These are phyloP conservation scores for Acanthamoeba sp. DNA, from an alignment of 208 protist genomes.

Conservation along the genomic window DNA sequence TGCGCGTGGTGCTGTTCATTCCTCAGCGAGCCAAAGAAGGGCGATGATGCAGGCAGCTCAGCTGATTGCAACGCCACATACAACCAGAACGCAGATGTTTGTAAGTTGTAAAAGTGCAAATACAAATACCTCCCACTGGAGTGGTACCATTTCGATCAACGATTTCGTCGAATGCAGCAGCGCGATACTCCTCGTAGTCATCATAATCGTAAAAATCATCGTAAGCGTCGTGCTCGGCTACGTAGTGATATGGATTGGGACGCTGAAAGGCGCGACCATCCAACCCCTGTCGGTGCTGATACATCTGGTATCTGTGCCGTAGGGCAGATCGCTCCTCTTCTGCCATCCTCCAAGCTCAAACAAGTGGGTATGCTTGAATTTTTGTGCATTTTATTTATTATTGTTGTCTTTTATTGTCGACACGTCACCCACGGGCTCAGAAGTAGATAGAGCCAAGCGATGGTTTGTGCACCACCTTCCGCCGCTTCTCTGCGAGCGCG, in stretches of 20 bases:
- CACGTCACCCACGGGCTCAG: too few relatives aligned
- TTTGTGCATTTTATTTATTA: too few relatives aligned
- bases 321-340: too few relatives aligned
- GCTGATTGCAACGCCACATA: too few relatives aligned
- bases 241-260: not conserved
- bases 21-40: not conserved
- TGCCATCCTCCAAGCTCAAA: too few relatives aligned
- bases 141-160: conserved; percentile 4
- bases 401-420: too few relatives aligned
- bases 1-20: too few relatives aligned
- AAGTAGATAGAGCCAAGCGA: not conserved
- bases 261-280: not conserved
- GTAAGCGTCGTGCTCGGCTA: not conserved
- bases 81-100: too few relatives aligned
- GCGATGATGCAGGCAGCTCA: not conserved
- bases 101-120: too few relatives aligned
- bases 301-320: not conserved
- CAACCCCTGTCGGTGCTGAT: too few relatives aligned
- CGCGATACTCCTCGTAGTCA: not conserved
- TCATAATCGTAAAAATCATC: not conserved
- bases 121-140: not conserved
- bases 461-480: not conserved
- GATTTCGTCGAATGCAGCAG: not conserved
- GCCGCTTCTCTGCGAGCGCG: too few relatives aligned
- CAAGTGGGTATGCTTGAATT: too few relatives aligned